These are phyloP conservation scores for Cyclotella sp. DNA, from an alignment of 108 stramenopile species.

Conservation along the genomic window DNA sequence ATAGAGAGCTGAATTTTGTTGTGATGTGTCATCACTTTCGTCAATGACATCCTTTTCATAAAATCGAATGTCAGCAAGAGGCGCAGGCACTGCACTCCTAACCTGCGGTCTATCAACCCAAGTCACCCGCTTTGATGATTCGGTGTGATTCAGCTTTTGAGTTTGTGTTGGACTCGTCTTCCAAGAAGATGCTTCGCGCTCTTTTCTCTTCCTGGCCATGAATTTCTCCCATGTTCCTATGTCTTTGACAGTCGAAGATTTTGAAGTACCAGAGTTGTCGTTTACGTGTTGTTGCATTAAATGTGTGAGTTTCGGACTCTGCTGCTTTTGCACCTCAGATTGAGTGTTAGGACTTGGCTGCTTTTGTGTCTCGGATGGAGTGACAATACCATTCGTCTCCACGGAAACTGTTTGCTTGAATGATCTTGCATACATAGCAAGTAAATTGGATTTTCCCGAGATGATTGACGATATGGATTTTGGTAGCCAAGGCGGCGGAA, in stretches of 20 bases:
- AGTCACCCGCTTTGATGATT: not conserved
- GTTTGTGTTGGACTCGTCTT: not conserved
- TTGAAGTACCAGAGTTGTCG: not conserved
- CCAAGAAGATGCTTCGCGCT: not conserved
- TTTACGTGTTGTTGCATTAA: not conserved
- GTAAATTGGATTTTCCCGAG: constrained; percentile 13
- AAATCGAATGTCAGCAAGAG: not conserved
- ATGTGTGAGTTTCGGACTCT: not conserved
- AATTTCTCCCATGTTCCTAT: constrained; percentile 5
- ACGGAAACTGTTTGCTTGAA: not conserved
- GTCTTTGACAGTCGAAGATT: not conserved
- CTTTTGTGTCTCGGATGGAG: not conserved
- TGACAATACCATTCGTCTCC: not conserved
- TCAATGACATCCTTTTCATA: not conserved
- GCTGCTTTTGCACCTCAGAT: not conserved
- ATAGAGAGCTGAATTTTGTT: not conserved
- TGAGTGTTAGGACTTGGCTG: not conserved
- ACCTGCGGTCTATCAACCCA: constrained; percentile 4
- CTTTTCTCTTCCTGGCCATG: constrained; percentile 5
- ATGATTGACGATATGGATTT: constrained; percentile 20
- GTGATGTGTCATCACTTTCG: not conserved
- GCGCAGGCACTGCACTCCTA: constrained; percentile 2
- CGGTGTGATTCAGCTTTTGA: not conserved
- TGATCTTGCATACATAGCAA: constrained; percentile 14
- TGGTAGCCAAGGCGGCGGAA: constrained; percentile 33